Evolutionary conservation across 73 alveolate genomes (phyloP), one percentile per base, ranked within the genome.

Genomic region (Paramecium octaurelia): DNA sequence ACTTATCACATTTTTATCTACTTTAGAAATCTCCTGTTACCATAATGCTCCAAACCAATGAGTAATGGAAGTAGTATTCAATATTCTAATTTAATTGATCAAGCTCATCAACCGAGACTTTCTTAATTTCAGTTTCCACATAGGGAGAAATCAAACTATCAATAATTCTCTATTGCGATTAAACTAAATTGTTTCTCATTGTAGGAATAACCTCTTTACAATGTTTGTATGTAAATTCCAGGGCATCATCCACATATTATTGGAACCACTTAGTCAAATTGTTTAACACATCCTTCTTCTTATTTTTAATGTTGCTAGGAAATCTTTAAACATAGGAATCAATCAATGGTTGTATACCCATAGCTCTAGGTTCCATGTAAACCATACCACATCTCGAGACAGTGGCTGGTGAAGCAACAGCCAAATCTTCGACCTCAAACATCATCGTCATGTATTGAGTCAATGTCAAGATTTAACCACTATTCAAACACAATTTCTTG

Each of bases 321-420:
- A 98, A 93, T 54, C 97, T 92, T 59, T 96, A 94, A 50, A 98
- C 71, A 99, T 99, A 98, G 58, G 99, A 95, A n/a, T 84, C 92
- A 57, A 95, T 89, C 44, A 97, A 90, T 1, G 99, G 99, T 50
- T 92, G 84, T 6, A 97, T 85, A 9, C 99, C 99, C 88, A 98
- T 93, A 8, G 99, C 95, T n/a, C 96, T 96, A 68, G 99, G 99
- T 59, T 98, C 99, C 99, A 98, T 97, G 93, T 97, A 98, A 46
- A 99, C 99, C 99, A 97, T 98, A 92, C 99, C 99, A 76, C 99
- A 98, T 85, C 99, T 95, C 8, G 99, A 97, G 8, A 99, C 99
- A 35, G 99, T 99, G 27, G 99, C 99, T n/a, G 99, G 99, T 8
- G 99, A 97, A 34, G 99, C 99, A 35, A 98, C 99, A 21, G 98